Conservation (phyloP, 192 early-diverging fungal species). For the Coemansia sp. region DNA sequence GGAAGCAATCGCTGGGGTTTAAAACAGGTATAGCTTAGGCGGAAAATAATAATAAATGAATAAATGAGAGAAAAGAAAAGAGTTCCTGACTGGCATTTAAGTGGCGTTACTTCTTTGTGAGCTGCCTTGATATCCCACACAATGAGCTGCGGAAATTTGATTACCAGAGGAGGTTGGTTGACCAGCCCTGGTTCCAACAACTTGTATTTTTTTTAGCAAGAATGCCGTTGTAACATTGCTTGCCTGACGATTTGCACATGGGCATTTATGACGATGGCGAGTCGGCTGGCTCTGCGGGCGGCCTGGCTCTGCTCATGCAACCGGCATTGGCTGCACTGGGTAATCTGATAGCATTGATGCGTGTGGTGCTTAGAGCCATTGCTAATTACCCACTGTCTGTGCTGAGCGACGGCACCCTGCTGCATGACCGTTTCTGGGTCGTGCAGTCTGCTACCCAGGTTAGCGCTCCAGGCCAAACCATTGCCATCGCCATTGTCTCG, state of each 20-base stretch:
- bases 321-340: constrained; percentile 18
- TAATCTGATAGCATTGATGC: constrained; percentile 38
- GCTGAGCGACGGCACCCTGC: neutral
- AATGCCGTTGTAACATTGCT: no score
- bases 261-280: no score
- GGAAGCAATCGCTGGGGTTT: no score
- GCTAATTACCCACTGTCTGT: constrained; percentile 35
- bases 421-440: constrained; percentile 44
- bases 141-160: neutral
- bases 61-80: no score
- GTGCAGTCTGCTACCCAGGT: constrained; percentile 21
- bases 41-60: neutral
- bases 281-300: neutral
- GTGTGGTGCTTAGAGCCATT: constrained; percentile 27
- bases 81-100: neutral
- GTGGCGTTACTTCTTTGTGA: no score
- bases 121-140: neutral
- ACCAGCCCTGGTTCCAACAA: no score
- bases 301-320: neutral
- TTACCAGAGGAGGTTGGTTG: no score
- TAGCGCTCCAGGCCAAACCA: constrained; percentile 37
- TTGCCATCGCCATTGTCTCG: constrained; percentile 14
- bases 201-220: no score
- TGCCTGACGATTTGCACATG: no score
- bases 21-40: neutral